These are phyloP conservation scores for Talaromyces ruber DNA, from an alignment of 495 filamentous ascomycete species.

Conservation along the genomic window DNA sequence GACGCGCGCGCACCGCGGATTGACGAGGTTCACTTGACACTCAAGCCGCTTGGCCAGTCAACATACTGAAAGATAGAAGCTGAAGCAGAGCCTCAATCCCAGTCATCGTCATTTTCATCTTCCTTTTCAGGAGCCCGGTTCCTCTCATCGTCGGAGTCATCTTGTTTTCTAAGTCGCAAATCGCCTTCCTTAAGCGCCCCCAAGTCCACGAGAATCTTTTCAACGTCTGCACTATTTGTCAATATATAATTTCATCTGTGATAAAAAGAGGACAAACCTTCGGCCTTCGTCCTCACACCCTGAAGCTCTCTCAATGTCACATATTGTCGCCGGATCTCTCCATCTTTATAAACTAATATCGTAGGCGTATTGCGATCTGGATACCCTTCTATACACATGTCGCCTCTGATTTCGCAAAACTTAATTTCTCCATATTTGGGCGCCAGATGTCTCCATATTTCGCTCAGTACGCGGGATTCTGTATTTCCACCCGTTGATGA, in stretches of 20 bases:
- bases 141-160: conserved; percentile 49
- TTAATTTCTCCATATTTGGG: conserved; percentile 84
- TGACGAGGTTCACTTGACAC: not conserved
- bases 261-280: conserved; percentile 32
- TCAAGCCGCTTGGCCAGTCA: not conserved
- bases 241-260: not conserved
- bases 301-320: conserved; percentile 75
- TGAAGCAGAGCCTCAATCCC: conserved; percentile 46
- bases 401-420: conserved; percentile 91
- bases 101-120: conserved; percentile 69
- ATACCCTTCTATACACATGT: conserved; percentile 94
- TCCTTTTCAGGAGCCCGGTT: conserved; percentile 26
- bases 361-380: conserved; percentile 93
- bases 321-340: conserved; percentile 81
- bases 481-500: conserved; percentile 67
- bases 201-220: conserved; percentile 70
- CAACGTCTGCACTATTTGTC: conserved; percentile 41
- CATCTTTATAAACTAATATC: conserved; percentile 84
- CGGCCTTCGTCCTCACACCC: conserved; percentile 58
- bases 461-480: conserved; percentile 71
- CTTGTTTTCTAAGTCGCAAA: conserved; percentile 58
- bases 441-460: conserved; percentile 83
- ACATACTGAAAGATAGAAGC: not conserved
- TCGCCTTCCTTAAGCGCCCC: conserved; percentile 72
- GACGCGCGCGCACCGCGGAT: not conserved